Conservation (phyloP, 106 monocot species). For the Dioscorea dumetorum region DNA sequence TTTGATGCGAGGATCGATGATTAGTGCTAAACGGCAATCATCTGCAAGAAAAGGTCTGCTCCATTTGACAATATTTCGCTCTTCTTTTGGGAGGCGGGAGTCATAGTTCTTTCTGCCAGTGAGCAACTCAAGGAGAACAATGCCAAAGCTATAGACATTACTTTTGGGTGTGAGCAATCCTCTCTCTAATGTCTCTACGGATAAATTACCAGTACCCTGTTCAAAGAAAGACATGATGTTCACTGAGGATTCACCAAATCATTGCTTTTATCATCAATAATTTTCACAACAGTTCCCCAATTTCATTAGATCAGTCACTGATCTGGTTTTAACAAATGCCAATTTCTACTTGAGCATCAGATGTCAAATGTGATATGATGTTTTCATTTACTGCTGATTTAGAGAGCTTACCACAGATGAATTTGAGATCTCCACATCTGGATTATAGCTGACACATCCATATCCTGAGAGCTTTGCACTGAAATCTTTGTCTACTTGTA, state of each 20-base stretch:
- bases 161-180: conserved; percentile 84
- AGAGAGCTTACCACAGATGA: conserved; percentile 42
- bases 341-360: no score
- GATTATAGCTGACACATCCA: conserved; percentile 58
- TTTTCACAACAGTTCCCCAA: no score
- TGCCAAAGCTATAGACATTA: conserved; percentile 81
- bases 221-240: background rate
- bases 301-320: no score
- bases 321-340: no score
- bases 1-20: conserved; percentile 77
- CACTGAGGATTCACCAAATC: no score
- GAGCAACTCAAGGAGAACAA: conserved; percentile 75
- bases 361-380: no score
- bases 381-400: no score
- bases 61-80: conserved; percentile 79
- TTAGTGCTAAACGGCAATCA: conserved; percentile 73
- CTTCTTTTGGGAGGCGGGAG: conserved; percentile 53
- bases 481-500: conserved; percentile 90
- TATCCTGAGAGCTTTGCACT: conserved; percentile 91
- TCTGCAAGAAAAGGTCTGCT: conserved; percentile 73
- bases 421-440: conserved; percentile 49
- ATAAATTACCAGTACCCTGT: conserved; percentile 59
- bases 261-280: no score
- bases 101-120: conserved; percentile 74
- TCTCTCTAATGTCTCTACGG: conserved; percentile 61